phyloP scores from a whole-genome alignment of 1,284 basidiomycete genomes.

The Tylopilus orsonianus region DNA sequence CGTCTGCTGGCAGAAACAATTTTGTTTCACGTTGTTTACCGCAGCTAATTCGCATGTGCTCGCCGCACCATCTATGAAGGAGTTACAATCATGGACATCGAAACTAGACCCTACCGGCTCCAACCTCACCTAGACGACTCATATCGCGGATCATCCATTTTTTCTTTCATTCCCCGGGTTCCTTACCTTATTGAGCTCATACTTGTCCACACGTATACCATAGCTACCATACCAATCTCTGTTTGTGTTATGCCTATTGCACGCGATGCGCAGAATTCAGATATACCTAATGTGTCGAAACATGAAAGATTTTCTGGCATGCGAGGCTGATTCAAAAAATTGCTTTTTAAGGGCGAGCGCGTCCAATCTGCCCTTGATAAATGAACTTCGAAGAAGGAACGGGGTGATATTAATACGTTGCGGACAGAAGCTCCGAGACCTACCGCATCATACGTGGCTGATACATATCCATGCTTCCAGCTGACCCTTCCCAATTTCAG shows the following conservation, averaged over 20 bases:
- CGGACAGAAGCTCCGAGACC: conserved; percentile 15
- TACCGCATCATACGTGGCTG: conserved; percentile 10
- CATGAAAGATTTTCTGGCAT: conserved; percentile 1
- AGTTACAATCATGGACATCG: conserved; percentile 79
- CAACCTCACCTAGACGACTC: conserved; percentile 37
- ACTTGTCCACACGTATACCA: conserved; percentile 29
- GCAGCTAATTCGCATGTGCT: conserved; percentile 88
- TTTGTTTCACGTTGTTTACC: conserved; percentile 87
- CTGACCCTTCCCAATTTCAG: conserved; percentile 4
- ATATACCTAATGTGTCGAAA: conserved; percentile 8
- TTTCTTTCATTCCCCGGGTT: conserved; percentile 5
- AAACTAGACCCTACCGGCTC: conserved; percentile 78
- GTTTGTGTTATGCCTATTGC: conserved; percentile 16
- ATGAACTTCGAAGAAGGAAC: conserved; percentile 19
- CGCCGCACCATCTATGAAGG: conserved; percentile 76
- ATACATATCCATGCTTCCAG: not conserved
- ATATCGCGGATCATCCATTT: conserved; percentile 1
- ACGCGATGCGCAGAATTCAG: not conserved
- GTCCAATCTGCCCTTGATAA: not conserved
- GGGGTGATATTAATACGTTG: conserved; percentile 2
- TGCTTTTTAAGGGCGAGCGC: not conserved
- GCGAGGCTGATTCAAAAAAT: not conserved
- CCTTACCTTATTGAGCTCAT: conserved; percentile 26
- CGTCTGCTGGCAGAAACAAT: conserved; percentile 60
- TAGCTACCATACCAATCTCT: conserved; percentile 20